Evolutionary conservation across 495 filamentous ascomycete species (phyloP).

Genomic region (Talaromyces thailandensis): DNA sequence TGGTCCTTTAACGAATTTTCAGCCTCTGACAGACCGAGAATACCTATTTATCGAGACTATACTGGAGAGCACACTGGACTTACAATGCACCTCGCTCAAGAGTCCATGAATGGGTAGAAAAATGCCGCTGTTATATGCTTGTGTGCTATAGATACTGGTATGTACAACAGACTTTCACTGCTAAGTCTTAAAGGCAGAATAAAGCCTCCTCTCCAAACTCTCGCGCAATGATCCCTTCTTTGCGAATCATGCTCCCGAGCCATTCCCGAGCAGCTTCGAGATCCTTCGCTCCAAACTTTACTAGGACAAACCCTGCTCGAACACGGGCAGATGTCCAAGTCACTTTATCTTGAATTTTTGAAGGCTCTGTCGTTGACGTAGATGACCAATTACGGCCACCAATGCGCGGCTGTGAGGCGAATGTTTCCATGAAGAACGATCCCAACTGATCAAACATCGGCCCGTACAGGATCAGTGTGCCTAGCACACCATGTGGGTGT

Average conservation of each 20-base stretch:
- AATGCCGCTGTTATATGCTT: background rate
- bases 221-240: conserved; percentile 47
- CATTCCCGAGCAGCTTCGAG: conserved; percentile 56
- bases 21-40: too few relatives aligned
- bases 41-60: too few relatives aligned
- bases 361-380: conserved; percentile 18
- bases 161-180: background rate
- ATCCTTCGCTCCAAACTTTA: conserved; percentile 69
- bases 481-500: conserved; percentile 52
- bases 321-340: conserved; percentile 83
- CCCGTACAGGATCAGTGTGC: conserved; percentile 76
- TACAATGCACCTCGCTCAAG: background rate
- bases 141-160: background rate
- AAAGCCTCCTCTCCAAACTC: conserved; percentile 58
- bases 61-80: too few relatives aligned
- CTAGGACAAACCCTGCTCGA: conserved; percentile 68
- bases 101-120: too few relatives aligned
- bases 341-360: conserved; percentile 48
- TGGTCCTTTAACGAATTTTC: too few relatives aligned
- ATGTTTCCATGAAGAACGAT: conserved; percentile 66
- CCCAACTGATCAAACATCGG: conserved; percentile 57
- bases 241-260: conserved; percentile 45
- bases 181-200: conserved; percentile 40
- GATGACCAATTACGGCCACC: conserved; percentile 73
- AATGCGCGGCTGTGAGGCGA: conserved; percentile 66